phyloP scores from a whole-genome alignment of 2,329 filamentous ascomycete genomes.

The Oidium heveae region DNA sequence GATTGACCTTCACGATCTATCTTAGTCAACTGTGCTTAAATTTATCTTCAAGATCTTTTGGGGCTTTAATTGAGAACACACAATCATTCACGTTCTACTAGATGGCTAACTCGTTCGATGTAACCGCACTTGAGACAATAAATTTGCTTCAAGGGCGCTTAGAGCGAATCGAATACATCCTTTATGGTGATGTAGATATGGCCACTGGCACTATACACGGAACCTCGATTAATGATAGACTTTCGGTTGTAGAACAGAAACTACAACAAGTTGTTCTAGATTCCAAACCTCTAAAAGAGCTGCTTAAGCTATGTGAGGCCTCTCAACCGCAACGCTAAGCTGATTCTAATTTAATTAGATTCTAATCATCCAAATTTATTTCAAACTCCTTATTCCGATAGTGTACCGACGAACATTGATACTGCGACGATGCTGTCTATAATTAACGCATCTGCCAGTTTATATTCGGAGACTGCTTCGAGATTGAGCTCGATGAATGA shows the following conservation, averaged over 20 bases:
- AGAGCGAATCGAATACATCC: constrained; percentile 11
- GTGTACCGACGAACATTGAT: constrained; percentile 11
- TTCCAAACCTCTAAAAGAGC: constrained; percentile 12
- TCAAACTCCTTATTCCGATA: constrained; percentile 8
- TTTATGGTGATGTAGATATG: constrained; percentile 7
- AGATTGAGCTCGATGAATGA: constrained; percentile 13
- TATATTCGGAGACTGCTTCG: constrained; percentile 14
- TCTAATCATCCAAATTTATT: constrained; percentile 13
- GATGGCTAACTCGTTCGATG: constrained; percentile 13
- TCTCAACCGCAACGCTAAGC: too few species aligned
- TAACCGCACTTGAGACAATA: constrained; percentile 12
- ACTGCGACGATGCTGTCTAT: constrained; percentile 10
- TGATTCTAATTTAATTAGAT: constrained; percentile 7
- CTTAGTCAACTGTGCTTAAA: too few species aligned
- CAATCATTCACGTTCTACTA: neutral
- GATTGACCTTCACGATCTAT: neutral
- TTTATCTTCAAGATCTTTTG: too few species aligned
- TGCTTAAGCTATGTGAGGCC: constrained; percentile 12
- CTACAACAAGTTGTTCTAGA: constrained; percentile 11
- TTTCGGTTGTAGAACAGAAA: constrained; percentile 6
- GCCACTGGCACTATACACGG: constrained; percentile 1
- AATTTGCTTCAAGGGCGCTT: constrained; percentile 13
- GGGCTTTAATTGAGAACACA: too few species aligned
- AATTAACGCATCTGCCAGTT: constrained; percentile 13
- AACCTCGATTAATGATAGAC: constrained; percentile 3